phyloP scores from a whole-genome alignment of 805 yeast species.

The Hanseniaspora clermontiae region DNA sequence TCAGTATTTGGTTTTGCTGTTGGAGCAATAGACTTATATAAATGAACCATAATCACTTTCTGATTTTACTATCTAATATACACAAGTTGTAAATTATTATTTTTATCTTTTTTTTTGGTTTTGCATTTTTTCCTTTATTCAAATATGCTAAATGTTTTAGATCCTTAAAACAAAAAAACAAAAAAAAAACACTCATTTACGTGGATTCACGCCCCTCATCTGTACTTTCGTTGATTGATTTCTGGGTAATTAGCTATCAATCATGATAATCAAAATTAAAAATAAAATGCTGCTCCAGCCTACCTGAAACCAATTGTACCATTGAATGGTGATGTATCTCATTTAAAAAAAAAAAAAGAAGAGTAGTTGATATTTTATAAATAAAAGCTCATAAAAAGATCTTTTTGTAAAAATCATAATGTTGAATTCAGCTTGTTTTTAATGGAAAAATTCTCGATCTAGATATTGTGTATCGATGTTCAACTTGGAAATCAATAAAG shows the following conservation, averaged over 20 bases:
- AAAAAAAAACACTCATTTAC: background rate
- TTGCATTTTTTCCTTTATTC: too few relatives aligned
- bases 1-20: conserved; percentile 8
- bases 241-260: too few relatives aligned
- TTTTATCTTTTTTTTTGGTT: background rate
- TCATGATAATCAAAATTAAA: too few relatives aligned
- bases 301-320: too few relatives aligned
- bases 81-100: background rate
- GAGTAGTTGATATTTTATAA: too few relatives aligned
- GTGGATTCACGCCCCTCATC: background rate
- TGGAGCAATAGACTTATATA: background rate
- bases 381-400: too few relatives aligned
- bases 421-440: background rate
- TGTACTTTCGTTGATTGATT: background rate
- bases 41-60: background rate
- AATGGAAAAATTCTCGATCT: background rate
- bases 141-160: background rate
- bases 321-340: too few relatives aligned
- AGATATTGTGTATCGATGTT: background rate
- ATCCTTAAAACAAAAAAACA: background rate
- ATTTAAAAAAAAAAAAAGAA: too few relatives aligned
- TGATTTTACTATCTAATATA: background rate
- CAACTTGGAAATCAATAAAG: background rate
- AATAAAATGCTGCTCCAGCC: too few relatives aligned
- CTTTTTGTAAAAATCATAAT: background rate